Evolutionary conservation across 2,329 filamentous ascomycete species (phyloP).

Genomic region (Colletotrichum truncatum): DNA sequence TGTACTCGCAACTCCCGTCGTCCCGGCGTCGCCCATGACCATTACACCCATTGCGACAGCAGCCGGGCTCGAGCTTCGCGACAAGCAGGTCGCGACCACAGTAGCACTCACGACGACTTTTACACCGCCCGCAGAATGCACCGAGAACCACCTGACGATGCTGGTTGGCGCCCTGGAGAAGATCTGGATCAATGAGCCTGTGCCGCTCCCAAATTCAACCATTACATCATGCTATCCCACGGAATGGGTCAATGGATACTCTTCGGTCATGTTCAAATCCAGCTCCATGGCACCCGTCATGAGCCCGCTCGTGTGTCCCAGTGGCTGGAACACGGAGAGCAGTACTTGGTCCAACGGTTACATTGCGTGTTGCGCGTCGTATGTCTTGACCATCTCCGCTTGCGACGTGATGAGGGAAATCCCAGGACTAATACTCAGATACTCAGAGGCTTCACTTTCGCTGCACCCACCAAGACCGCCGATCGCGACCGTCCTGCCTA

Average conservation of each 20-base stretch:
- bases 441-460: constrained; percentile 22
- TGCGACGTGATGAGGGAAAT: not conserved
- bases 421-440: not conserved
- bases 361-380: constrained; percentile 26
- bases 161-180: constrained; percentile 26
- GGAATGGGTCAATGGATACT: constrained; percentile 20
- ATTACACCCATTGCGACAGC: not conserved
- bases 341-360: constrained; percentile 25
- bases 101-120: constrained; percentile 25
- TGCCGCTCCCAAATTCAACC: constrained; percentile 23
- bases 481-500: constrained; percentile 24
- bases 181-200: constrained; percentile 28
- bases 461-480: constrained; percentile 1
- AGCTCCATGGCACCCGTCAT: constrained; percentile 26
- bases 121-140: constrained; percentile 18
- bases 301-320: constrained; percentile 23
- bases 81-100: constrained; percentile 6
- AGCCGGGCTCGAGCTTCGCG: not conserved
- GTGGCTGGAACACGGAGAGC: constrained; percentile 22
- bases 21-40: not conserved
- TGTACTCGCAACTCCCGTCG: not conserved
- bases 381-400: not conserved
- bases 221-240: constrained; percentile 22
- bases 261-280: constrained; percentile 15
- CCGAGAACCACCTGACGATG: constrained; percentile 27